Conservation (phyloP, 768 basidiomycete species). For the Suillus hirtellus region DNA sequence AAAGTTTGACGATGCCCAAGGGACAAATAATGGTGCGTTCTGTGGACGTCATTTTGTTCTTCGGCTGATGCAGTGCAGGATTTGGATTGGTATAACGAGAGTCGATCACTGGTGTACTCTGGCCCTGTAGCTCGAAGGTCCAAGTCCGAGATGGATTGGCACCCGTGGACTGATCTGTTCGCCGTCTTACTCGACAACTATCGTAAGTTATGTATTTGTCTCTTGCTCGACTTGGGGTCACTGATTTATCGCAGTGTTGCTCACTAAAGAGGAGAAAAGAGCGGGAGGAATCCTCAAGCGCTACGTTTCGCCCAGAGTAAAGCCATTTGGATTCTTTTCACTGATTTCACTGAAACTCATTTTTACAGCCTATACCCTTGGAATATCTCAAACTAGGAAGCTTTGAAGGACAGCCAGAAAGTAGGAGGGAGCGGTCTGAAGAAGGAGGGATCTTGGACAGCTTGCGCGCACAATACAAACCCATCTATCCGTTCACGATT, state of each 20-base stretch:
- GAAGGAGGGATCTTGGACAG: conserved; percentile 58
- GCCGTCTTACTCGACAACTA: conserved; percentile 77
- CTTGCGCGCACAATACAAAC: conserved; percentile 49
- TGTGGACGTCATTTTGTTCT: background rate
- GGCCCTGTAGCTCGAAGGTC: conserved; percentile 62
- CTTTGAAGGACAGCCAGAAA: conserved; percentile 61
- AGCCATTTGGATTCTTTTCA: conserved; percentile 23
- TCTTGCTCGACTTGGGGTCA: background rate
- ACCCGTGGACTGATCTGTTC: conserved; percentile 69
- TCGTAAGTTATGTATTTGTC: conserved; percentile 44
- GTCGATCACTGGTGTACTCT: conserved; percentile 67
- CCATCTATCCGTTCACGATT: conserved; percentile 76
- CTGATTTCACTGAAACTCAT: conserved; percentile 9
- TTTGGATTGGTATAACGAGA: conserved; percentile 77
- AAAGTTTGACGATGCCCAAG: conserved; percentile 70
- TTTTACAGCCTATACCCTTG: conserved; percentile 69
- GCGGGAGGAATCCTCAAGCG: conserved; percentile 49
- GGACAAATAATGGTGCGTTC: conserved; percentile 78
- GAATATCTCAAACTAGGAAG: conserved; percentile 73
- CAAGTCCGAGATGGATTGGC: conserved; percentile 64
- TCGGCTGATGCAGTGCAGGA: conserved; percentile 44
- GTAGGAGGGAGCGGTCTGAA: conserved; percentile 61
- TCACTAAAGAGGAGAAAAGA: conserved; percentile 61
- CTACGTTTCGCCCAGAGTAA: conserved; percentile 64
- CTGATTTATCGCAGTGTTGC: conserved; percentile 48